Conservation (phyloP, 2,329 filamentous ascomycete species). For the Colletotrichum theobromicola region DNA sequence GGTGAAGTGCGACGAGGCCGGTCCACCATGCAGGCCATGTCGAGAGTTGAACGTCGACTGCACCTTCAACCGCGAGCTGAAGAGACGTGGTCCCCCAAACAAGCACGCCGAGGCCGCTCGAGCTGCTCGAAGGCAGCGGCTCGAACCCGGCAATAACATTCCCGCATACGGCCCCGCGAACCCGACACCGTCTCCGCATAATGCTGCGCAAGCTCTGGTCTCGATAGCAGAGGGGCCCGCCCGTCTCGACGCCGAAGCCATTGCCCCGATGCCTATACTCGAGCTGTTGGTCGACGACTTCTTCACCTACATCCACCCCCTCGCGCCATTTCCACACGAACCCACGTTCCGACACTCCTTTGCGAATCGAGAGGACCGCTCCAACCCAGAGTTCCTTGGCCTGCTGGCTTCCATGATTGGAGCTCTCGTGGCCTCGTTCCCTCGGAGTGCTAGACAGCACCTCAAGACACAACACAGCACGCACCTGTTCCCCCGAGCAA, state of each 20-base stretch:
- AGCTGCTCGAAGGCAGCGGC: slow-evolving; percentile 53
- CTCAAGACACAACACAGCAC: slow-evolving; percentile 71
- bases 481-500: slow-evolving; percentile 70
- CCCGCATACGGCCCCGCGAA: slow-evolving; percentile 7
- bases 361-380: slow-evolving; percentile 68
- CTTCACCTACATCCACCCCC: slow-evolving; percentile 81
- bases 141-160: slow-evolving; percentile 32
- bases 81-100: slow-evolving; percentile 63
- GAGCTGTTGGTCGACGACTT: slow-evolving; percentile 79
- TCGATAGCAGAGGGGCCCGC: slow-evolving; percentile 44
- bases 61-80: slow-evolving; percentile 62
- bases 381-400: slow-evolving; percentile 70
- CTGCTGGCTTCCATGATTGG: slow-evolving; percentile 78
- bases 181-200: slow-evolving; percentile 47
- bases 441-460: slow-evolving; percentile 71
- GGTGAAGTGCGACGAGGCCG: slow-evolving; percentile 64
- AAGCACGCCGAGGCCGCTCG: slow-evolving; percentile 63
- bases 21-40: slow-evolving; percentile 62
- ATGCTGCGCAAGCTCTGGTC: slow-evolving; percentile 53
- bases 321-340: slow-evolving; percentile 80
- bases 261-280: slow-evolving; percentile 72
- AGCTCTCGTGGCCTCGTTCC: slow-evolving; percentile 76
- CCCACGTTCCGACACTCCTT: slow-evolving; percentile 77
- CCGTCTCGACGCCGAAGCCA: slow-evolving; percentile 68
- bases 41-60: slow-evolving; percentile 62